Evolutionary conservation across 1,284 basidiomycete species (phyloP), one percentile per base, ranked within the genome.

Genomic region (Rhodotorula sp.): DNA sequence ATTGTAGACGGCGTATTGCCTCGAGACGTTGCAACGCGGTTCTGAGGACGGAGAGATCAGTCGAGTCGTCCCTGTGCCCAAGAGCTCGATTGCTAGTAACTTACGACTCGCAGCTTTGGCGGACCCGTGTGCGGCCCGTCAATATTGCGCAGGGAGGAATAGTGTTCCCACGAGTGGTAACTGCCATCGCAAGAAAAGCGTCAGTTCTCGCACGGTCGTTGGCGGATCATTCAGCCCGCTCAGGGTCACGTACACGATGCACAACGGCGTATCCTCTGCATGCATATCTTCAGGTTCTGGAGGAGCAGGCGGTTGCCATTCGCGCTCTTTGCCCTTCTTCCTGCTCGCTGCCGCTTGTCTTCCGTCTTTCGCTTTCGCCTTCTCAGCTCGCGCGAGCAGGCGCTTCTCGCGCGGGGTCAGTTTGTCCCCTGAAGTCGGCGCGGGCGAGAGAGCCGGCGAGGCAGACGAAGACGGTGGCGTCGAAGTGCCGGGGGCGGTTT

Each of bases 161-260:
- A 95, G 80, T 95, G 93, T 79, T 95, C 91, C 91, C 91, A 94
- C 77, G 92, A 91, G 79, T 94, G 90, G 79, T 93, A 93, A 48
- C 90, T 91, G 61, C 61, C 52, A 34, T 34, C 34, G 34, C 34
- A 34, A 10, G 7, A 48, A 2, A n/a, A n/a, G 7, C 3, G 28
- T n/a, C 16, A 57, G 57, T 28, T 28, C 34, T 45, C 31, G 21
- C 48, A 8, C 31, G 10, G 10, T 34, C 34, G 34, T 34, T 34
- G 34, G 34, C 34, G 34, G 34, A 6, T 34, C 34, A 34, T 5
- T 34, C 34, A 7, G 4, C 5, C 62, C 72, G 54, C 6, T 63
- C 65, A 68, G 16, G 54, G 57, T 31, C 38, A 89, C 89, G 80
- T 81, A 92, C 89, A 90, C 90, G 71, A 92, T 89, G 81, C 91